Percentiles rank a stretch among this genome's conserved stretches.
phyloP scores from a whole-genome alignment of 192 early-diverging fungal species.

The Geosiphon pyriformis region DNA sequence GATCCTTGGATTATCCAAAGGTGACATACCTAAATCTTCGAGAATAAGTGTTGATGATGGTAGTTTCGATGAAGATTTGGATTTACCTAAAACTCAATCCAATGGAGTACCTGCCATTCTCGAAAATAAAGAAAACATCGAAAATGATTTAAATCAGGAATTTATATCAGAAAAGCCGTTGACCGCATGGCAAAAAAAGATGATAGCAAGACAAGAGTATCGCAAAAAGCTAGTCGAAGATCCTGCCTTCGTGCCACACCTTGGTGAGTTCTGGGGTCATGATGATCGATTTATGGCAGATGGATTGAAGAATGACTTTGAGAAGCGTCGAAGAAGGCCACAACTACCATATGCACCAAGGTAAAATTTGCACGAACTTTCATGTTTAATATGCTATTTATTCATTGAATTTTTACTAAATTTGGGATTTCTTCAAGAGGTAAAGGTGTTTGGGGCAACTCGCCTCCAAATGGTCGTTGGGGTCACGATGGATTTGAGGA shows the following conservation, averaged over 20 bases:
- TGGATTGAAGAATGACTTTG: constrained; percentile 36
- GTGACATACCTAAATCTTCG: neutral
- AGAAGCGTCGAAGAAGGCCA: constrained; percentile 2
- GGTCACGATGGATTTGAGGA: constrained; percentile 50
- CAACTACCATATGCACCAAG: constrained; percentile 10
- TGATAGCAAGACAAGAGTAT: constrained; percentile 45
- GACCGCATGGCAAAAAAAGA: constrained; percentile 25
- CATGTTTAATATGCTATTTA: neutral
- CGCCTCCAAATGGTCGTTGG: constrained; percentile 33
- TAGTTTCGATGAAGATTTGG: neutral
- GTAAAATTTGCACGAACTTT: constrained; percentile 8
- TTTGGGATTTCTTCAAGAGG: constrained; percentile 1
- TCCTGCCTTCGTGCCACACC: constrained; percentile 51
- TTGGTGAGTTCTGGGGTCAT: constrained; percentile 54
- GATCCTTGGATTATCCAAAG: neutral
- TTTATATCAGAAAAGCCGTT: too few species aligned
- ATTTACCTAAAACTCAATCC: neutral
- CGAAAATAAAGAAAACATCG: neutral
- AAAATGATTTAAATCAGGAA: neutral
- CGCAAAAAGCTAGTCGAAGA: constrained; percentile 49
- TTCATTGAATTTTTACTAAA: neutral
- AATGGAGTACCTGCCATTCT: neutral
- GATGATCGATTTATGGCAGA: constrained; percentile 52
- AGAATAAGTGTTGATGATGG: neutral
- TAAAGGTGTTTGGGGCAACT: constrained; percentile 5